phyloP scores from a whole-genome alignment of 768 basidiomycete species.

The Pisolithus albus region DNA sequence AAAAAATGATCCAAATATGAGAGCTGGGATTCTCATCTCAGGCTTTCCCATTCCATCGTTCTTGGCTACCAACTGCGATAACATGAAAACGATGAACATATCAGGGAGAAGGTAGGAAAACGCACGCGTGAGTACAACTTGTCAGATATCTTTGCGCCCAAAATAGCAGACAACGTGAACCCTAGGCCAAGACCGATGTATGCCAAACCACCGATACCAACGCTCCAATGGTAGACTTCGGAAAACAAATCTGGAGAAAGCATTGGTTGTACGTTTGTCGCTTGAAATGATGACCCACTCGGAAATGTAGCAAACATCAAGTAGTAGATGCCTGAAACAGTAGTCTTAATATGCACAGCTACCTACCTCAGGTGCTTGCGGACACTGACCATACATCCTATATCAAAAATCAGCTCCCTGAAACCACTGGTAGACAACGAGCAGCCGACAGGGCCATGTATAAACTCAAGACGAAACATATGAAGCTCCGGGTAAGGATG shows the following conservation, averaged over 20 bases:
- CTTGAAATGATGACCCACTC: constrained; percentile 6
- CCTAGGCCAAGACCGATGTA: constrained; percentile 52
- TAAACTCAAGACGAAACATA: constrained; percentile 65
- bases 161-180: constrained; percentile 41
- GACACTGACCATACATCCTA: constrained; percentile 50
- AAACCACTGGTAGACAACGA: background rate
- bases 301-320: constrained; percentile 68
- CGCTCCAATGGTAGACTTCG: constrained; percentile 42
- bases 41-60: constrained; percentile 63
- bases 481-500: constrained; percentile 52
- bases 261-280: constrained; percentile 2
- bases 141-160: constrained; percentile 43
- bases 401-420: constrained; percentile 3
- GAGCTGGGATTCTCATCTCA: constrained; percentile 70
- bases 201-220: constrained; percentile 47
- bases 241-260: constrained; percentile 35
- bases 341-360: constrained; percentile 3
- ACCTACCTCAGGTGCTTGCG: background rate
- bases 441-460: constrained; percentile 66
- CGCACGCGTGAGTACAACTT: constrained; percentile 44
- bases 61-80: constrained; percentile 38
- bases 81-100: background rate
- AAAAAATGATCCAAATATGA: constrained; percentile 64
- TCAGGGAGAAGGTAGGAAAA: background rate
- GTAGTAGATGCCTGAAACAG: constrained; percentile 50